These are phyloP conservation scores for Plasmodium chabaudi DNA, from an alignment of 169 alveolate genomes.

Conservation along the genomic window DNA sequence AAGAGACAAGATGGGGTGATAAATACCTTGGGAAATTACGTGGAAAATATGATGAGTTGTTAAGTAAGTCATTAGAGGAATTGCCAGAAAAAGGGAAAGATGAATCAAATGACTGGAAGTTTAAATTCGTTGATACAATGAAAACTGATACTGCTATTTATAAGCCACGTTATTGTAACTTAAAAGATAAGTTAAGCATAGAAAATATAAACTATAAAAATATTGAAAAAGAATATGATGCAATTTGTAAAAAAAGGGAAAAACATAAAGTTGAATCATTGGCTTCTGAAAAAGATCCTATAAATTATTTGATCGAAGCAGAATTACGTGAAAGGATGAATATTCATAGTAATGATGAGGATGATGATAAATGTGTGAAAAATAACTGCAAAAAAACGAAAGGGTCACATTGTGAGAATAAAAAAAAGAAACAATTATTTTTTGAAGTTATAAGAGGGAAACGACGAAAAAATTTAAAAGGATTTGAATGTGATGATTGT, in stretches of 20 bases:
- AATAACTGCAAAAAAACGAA: neutral
- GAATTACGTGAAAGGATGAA: neutral
- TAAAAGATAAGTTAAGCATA: neutral
- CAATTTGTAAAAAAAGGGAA: constrained; percentile 1
- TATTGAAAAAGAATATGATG: constrained; percentile 28
- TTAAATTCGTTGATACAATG: neutral
- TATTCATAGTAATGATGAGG: neutral
- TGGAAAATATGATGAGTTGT: too few relatives aligned
- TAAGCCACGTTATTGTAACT: neutral
- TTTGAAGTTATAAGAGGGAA: constrained; percentile 73
- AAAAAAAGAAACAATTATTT: constrained; percentile 16
- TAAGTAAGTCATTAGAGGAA: too few relatives aligned
- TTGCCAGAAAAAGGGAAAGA: too few relatives aligned
- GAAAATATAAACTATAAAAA: constrained; percentile 3
- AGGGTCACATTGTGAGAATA: neutral
- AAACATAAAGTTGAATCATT: constrained; percentile 19
- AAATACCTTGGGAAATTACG: too few relatives aligned
- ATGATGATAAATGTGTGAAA: neutral
- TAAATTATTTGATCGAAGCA: neutral
- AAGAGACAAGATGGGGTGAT: too few relatives aligned
- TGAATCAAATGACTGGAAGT: too few relatives aligned
- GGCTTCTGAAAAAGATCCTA: constrained; percentile 2
- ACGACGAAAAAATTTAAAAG: constrained; percentile 35
- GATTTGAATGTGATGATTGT: constrained; percentile 71
- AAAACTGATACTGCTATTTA: neutral